phyloP scores from a whole-genome alignment of 495 filamentous ascomycete genomes.

The Tuber umbilicatum region DNA sequence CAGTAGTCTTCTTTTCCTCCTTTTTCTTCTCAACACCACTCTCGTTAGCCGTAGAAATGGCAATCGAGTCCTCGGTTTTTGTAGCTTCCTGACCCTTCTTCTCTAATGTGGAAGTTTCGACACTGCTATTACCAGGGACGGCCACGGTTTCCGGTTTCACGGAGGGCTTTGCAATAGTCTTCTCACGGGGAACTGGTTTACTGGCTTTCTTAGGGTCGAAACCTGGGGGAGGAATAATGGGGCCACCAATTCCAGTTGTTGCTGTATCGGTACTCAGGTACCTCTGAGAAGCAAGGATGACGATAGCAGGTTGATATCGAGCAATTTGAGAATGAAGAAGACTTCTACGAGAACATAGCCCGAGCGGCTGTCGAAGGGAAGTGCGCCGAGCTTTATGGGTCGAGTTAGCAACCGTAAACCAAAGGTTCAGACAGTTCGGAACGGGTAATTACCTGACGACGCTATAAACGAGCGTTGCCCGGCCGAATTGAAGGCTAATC shows the following conservation, averaged over 20 bases:
- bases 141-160: slow-evolving; percentile 40
- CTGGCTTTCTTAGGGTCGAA: slow-evolving; percentile 89
- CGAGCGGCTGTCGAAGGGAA: slow-evolving; percentile 43
- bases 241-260: slow-evolving; percentile 49
- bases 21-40: slow-evolving; percentile 62
- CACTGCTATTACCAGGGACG: slow-evolving; percentile 26
- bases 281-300: slow-evolving; percentile 59
- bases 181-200: slow-evolving; percentile 60
- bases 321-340: slow-evolving; percentile 55
- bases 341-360: slow-evolving; percentile 44
- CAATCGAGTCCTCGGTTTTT: slow-evolving; percentile 43
- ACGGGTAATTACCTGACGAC: slow-evolving; percentile 44
- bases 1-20: slow-evolving; percentile 74
- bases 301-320: slow-evolving; percentile 53
- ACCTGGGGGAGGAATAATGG: slow-evolving; percentile 73
- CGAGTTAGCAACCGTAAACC: slow-evolving; percentile 21
- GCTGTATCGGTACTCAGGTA: slow-evolving; percentile 65
- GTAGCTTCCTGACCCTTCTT: slow-evolving; percentile 9
- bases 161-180: slow-evolving; percentile 38
- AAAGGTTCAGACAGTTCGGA: not conserved
- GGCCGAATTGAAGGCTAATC: slow-evolving; percentile 54
- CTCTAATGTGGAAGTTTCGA: slow-evolving; percentile 10
- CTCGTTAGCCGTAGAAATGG: slow-evolving; percentile 47
- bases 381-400: slow-evolving; percentile 39
- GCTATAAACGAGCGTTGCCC: slow-evolving; percentile 50